phyloP scores from a whole-genome alignment of 1,139 yeast species.

The Nematodospora anomalae region DNA sequence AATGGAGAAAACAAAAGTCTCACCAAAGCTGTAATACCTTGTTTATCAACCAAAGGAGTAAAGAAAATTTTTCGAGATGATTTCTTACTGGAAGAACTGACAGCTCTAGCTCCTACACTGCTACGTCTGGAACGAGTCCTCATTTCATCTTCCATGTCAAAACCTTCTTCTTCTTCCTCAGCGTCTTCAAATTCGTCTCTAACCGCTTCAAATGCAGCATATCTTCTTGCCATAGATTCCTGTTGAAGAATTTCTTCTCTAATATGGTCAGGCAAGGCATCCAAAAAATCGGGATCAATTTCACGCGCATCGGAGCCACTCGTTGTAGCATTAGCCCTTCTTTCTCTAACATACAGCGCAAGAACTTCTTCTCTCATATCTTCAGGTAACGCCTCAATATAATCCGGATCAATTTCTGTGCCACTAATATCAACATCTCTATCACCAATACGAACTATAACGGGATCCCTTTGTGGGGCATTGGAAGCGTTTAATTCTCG shows the following conservation, averaged over 20 bases:
- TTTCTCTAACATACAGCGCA: conserved; percentile 78
- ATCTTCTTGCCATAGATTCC: conserved; percentile 53
- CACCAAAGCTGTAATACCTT: conserved; percentile 73
- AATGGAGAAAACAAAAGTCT: conserved; percentile 76
- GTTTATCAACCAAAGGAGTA: conserved; percentile 70
- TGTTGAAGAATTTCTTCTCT: conserved; percentile 74
- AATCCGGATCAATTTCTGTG: conserved; percentile 90
- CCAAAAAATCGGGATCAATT: conserved; percentile 77
- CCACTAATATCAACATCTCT: conserved; percentile 83
- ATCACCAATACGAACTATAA: conserved; percentile 75
- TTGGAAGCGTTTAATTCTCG: conserved; percentile 29
- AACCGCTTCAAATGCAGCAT: conserved; percentile 28
- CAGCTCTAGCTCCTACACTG: conserved; percentile 9
- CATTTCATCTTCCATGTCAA: conserved; percentile 15
- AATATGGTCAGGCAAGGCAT: conserved; percentile 75
- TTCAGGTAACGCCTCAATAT: conserved; percentile 86
- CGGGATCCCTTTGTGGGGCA: conserved; percentile 40
- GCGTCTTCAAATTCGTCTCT: conserved; percentile 24
- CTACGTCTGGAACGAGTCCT: not conserved
- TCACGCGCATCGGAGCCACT: conserved; percentile 53
- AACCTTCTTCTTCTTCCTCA: conserved; percentile 25
- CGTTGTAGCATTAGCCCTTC: conserved; percentile 53
- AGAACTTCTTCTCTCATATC: conserved; percentile 92
- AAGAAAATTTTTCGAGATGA: conserved; percentile 42
- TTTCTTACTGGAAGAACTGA: conserved; percentile 8